A percentile compares a stretch with the other conserved stretches of the same genome.
Conservation (phyloP, 495 filamentous ascomycete species). For the Thermochaetoides thermophila region DNA sequence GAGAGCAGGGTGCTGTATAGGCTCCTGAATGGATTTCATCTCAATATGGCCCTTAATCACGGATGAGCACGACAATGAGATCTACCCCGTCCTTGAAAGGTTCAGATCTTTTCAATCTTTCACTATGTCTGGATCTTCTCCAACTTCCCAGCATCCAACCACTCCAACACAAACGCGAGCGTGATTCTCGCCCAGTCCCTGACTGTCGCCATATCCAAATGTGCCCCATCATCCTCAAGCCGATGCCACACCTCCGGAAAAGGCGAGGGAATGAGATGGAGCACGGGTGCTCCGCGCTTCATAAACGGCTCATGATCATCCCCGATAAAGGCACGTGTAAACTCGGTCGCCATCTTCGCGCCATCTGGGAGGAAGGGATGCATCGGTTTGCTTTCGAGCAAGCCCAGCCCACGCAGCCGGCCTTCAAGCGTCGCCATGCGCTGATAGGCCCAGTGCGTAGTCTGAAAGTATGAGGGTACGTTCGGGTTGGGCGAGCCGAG, state of each 20-base stretch:
- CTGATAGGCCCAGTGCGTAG: constrained; percentile 83
- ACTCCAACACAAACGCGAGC: constrained; percentile 70
- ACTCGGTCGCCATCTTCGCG: constrained; percentile 34
- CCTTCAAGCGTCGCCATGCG: constrained; percentile 51
- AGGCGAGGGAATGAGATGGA: constrained; percentile 68
- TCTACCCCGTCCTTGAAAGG: too few species aligned
- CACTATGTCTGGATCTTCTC: too few species aligned
- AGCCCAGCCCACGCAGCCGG: constrained; percentile 41
- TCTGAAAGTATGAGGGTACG: constrained; percentile 66
- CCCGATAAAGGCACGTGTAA: constrained; percentile 30
- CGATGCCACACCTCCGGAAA: constrained; percentile 79
- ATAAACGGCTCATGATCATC: constrained; percentile 87
- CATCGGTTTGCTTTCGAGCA: constrained; percentile 22
- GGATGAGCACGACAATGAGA: too few species aligned
- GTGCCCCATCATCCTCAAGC: constrained; percentile 63
- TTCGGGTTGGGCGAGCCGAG: constrained; percentile 50
- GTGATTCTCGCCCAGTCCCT: constrained; percentile 72
- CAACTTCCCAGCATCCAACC: constrained; percentile 44
- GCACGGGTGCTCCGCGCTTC: constrained; percentile 56
- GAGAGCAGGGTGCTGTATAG: too few species aligned
- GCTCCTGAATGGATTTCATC: too few species aligned
- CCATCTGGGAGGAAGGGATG: constrained; percentile 33
- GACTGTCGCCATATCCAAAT: constrained; percentile 63
- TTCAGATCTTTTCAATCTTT: not conserved
- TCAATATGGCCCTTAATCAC: too few species aligned